These are phyloP conservation scores for Amylocarpus encephaloides DNA, from an alignment of 2,329 filamentous ascomycete species.

Conservation along the genomic window DNA sequence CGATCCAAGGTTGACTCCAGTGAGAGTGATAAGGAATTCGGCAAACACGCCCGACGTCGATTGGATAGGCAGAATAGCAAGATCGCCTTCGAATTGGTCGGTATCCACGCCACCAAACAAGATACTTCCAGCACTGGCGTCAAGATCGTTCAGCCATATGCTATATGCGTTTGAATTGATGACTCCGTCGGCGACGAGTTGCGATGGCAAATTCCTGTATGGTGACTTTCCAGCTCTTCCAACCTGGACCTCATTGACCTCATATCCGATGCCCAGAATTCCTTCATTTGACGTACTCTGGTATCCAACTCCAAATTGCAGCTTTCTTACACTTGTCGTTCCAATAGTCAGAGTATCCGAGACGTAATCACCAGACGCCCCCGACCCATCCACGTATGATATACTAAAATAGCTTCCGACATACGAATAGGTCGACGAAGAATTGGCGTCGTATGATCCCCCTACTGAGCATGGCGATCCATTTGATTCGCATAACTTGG, in stretches of 20 bases:
- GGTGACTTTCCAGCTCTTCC: conserved; percentile 44
- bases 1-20: conserved; percentile 44
- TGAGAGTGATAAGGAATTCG: conserved; percentile 66
- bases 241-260: conserved; percentile 69
- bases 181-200: conserved; percentile 52
- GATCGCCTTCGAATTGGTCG: conserved; percentile 53
- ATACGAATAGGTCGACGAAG: conserved; percentile 70
- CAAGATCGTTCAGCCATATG: conserved; percentile 68
- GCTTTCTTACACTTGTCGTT: conserved; percentile 42
- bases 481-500: conserved; percentile 48
- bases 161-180: conserved; percentile 66
- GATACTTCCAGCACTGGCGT: conserved; percentile 58
- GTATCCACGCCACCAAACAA: conserved; percentile 71
- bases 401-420: conserved; percentile 78
- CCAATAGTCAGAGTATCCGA: conserved; percentile 64
- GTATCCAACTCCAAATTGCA: conserved; percentile 74
- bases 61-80: conserved; percentile 64
- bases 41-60: conserved; percentile 42
- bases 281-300: conserved; percentile 55
- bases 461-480: conserved; percentile 49
- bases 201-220: conserved; percentile 65
- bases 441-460: conserved; percentile 63
- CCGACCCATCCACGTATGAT: conserved; percentile 75
- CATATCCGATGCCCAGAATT: conserved; percentile 81
- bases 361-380: conserved; percentile 72